phyloP scores from a whole-genome alignment of 192 early-diverging fungal genomes.

The Gigaspora rosea region DNA sequence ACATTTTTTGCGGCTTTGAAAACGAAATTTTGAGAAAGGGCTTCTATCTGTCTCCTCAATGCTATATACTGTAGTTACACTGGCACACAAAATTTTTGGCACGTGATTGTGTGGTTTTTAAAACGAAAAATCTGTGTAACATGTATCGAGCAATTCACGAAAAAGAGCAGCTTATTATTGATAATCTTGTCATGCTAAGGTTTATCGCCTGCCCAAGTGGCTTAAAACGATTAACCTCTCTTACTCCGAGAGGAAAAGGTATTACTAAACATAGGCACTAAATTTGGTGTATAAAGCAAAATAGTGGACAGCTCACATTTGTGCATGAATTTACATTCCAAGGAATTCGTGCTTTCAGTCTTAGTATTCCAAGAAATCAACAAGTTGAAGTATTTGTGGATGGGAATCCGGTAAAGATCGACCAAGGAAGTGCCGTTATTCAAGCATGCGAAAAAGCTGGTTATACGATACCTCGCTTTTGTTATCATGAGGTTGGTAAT shows the following conservation, averaged over 20 bases:
- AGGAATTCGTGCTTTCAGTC: conserved; percentile 4
- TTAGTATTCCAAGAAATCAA: conserved; percentile 43
- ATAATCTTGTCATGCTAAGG: not conserved
- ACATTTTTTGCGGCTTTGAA: no score
- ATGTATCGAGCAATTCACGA: no score
- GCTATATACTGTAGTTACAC: no score
- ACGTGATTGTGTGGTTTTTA: no score
- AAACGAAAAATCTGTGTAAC: no score
- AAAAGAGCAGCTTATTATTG: no score
- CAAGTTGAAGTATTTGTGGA: conserved; percentile 91
- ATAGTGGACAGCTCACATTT: not conserved
- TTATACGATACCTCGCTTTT: conserved; percentile 81
- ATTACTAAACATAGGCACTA: not conserved
- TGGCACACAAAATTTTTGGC: no score
- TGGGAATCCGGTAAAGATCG: conserved; percentile 86
- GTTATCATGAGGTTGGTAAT: conserved; percentile 50
- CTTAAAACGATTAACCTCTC: not conserved
- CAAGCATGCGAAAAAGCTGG: conserved; percentile 98
- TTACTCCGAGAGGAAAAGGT: not conserved
- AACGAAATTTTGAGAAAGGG: no score
- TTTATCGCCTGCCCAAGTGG: not conserved
- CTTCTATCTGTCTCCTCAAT: no score
- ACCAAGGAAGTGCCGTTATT: conserved; percentile 91
- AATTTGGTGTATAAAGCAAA: not conserved
- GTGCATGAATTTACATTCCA: not conserved